Percentiles rank a stretch among this genome's conserved stretches.
Conservation (phyloP, 768 basidiomycete genomes). For the Strobilomyces dryophilus region DNA sequence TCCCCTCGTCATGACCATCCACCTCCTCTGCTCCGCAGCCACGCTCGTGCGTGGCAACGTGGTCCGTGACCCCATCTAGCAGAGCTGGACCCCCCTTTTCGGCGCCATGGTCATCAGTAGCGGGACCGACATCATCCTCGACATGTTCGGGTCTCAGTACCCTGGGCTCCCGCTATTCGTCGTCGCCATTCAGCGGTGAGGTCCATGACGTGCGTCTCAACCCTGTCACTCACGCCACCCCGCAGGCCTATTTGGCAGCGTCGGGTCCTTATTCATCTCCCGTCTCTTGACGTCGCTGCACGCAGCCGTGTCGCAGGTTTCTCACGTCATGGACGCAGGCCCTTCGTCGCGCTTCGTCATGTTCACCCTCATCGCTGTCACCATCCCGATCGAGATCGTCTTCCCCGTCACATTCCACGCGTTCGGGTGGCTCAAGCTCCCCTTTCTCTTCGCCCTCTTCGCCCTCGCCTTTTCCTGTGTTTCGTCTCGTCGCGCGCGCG, state of each 20-base stretch:
- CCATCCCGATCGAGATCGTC: conserved; percentile 73
- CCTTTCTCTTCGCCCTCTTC: conserved; percentile 62
- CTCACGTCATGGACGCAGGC: conserved; percentile 6
- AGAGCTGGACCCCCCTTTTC: conserved; percentile 90
- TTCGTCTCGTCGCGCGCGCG: no score
- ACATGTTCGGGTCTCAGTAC: conserved; percentile 82
- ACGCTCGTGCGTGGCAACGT: conserved; percentile 64
- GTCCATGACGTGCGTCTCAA: not conserved
- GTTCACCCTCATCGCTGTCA: conserved; percentile 66
- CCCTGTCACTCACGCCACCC: not conserved
- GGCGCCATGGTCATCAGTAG: conserved; percentile 85
- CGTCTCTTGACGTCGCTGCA: conserved; percentile 89
- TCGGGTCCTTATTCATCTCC: conserved; percentile 89
- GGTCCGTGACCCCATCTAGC: conserved; percentile 66
- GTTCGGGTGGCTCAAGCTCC: conserved; percentile 77
- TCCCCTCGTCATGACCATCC: conserved; percentile 51
- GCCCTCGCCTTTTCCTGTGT: conserved; percentile 67
- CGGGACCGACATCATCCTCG: conserved; percentile 87
- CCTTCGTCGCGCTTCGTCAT: conserved; percentile 47
- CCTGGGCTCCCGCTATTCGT: conserved; percentile 85
- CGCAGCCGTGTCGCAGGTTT: conserved; percentile 24
- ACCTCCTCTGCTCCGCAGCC: conserved; percentile 46
- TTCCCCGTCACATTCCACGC: conserved; percentile 64
- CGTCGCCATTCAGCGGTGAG: conserved; percentile 81
- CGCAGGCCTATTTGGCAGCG: conserved; percentile 71